Conservation (phyloP, 495 filamentous ascomycete genomes). For the Talaromyces trachyspermus region DNA sequence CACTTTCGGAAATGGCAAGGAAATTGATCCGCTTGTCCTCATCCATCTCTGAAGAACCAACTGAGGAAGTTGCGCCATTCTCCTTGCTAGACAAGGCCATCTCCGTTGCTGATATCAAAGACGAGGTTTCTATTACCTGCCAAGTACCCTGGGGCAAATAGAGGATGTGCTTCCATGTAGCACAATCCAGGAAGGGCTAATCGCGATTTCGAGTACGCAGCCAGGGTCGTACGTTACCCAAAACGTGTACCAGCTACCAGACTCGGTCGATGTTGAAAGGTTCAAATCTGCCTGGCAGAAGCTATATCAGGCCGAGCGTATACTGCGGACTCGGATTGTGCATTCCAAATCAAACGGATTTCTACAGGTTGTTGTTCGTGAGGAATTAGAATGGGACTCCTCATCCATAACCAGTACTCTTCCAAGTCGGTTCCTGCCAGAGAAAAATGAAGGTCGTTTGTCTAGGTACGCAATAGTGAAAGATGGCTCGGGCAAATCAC, state of each 20-base stretch:
- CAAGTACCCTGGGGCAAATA: slow-evolving; percentile 12
- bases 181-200: slow-evolving; percentile 46
- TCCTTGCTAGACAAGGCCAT: background rate
- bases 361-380: slow-evolving; percentile 42
- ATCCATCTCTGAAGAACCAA: background rate
- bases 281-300: slow-evolving; percentile 44
- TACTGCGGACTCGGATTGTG: slow-evolving; percentile 36
- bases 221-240: slow-evolving; percentile 33
- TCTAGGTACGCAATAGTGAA: slow-evolving; percentile 35
- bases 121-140: background rate
- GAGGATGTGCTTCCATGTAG: slow-evolving; percentile 41
- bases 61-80: background rate
- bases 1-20: slow-evolving; percentile 28
- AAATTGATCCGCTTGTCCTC: background rate
- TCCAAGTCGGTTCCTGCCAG: slow-evolving; percentile 29
- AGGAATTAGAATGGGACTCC: slow-evolving; percentile 25
- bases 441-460: slow-evolving; percentile 38
- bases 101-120: slow-evolving; percentile 1
- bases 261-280: slow-evolving; percentile 27
- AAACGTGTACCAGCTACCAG: slow-evolving; percentile 24
- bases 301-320: slow-evolving; percentile 16
- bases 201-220: slow-evolving; percentile 35
- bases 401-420: slow-evolving; percentile 13
- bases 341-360: slow-evolving; percentile 33
- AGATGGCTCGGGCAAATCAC: slow-evolving; percentile 5